A percentile compares a stretch with the other conserved stretches of the same genome.
phyloP scores from a whole-genome alignment of 495 filamentous ascomycete genomes.

The Pyrenula aspistea region DNA sequence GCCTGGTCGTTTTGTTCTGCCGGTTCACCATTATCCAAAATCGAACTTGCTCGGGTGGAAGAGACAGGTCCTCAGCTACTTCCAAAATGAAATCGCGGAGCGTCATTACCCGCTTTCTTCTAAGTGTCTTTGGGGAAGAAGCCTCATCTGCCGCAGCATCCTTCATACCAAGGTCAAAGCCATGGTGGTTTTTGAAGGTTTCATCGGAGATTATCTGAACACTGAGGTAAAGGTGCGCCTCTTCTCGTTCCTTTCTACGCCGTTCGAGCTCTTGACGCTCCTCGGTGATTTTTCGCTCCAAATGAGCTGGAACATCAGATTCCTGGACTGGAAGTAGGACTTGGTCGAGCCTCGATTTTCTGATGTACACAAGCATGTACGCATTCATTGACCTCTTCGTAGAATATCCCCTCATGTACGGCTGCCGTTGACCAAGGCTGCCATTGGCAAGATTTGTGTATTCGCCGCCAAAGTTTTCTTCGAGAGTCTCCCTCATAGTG shows the following conservation, averaged over 20 bases:
- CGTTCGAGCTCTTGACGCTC: slow-evolving; percentile 66
- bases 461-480: slow-evolving; percentile 94
- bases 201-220: slow-evolving; percentile 69
- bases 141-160: slow-evolving; percentile 56
- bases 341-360: slow-evolving; percentile 68
- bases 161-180: slow-evolving; percentile 71
- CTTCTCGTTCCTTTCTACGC: slow-evolving; percentile 74
- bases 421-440: slow-evolving; percentile 43
- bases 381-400: slow-evolving; percentile 68
- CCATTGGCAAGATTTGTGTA: slow-evolving; percentile 53
- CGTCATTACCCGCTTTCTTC: slow-evolving; percentile 57
- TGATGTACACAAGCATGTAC: slow-evolving; percentile 98
- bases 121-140: slow-evolving; percentile 45
- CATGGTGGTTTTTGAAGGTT: slow-evolving; percentile 67
- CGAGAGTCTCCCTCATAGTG: slow-evolving; percentile 79
- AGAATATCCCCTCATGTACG: slow-evolving; percentile 52
- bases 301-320: slow-evolving; percentile 71
- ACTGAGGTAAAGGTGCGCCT: slow-evolving; percentile 81
- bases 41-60: slow-evolving; percentile 50
- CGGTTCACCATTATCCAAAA: slow-evolving; percentile 98
- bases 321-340: slow-evolving; percentile 64
- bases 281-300: slow-evolving; percentile 65
- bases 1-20: slow-evolving; percentile 91
- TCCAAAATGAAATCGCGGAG: slow-evolving; percentile 58
- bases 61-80: slow-evolving; percentile 54